Evolutionary conservation across 2,329 filamentous ascomycete species (phyloP), one percentile per base, ranked within the genome.

Genomic region (Parascedosporium putredinis): DNA sequence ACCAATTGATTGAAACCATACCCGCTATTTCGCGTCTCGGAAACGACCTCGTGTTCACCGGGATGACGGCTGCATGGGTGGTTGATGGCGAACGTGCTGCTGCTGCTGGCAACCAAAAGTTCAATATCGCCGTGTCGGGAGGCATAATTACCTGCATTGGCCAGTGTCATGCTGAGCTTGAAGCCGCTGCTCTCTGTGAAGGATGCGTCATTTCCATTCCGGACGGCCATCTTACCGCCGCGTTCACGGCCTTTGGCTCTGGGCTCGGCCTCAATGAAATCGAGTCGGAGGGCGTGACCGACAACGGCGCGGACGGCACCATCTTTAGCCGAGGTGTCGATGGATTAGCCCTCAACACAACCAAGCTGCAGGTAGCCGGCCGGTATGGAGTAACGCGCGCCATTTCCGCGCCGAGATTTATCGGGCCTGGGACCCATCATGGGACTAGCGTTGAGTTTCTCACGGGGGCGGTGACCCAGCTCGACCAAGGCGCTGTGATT

Each of bases 251-350:
- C 1, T 77, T 84, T 24, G 80, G 75, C 1, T 76, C 78, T 2
- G 67, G 67, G 1, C 64, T 86, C 0, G 83, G 83, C 0, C 70
- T 86, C 5, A 76, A 76, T 53, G 80, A 78, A 48, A 84, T 86
- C 48, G 73, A 77, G 50, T 70, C 71, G 3, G 83, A 85, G 54
- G 59, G 65, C 7, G 64, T 66, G 40, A 76, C 73, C 0, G 75
- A 78, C 53, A 78, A 79, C 52, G 76, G 76, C 2, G 59, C 60
- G 2, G 47, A 50, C 22, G 69, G 65, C 50, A 60, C 67, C 0
- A 58, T 65, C 4, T 83, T 84, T 56, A 78, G 75, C 42, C 72
- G 79, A 8, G 81, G 74, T 4, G 64, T 78, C 5, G 77, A 81
- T 54, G 78, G 76, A 0, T 70, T 81, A 3, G 65, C 67, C 2